Base-by-base conservation (phyloP, 78 protist species). In the Monosiga brevicollis region DNA sequence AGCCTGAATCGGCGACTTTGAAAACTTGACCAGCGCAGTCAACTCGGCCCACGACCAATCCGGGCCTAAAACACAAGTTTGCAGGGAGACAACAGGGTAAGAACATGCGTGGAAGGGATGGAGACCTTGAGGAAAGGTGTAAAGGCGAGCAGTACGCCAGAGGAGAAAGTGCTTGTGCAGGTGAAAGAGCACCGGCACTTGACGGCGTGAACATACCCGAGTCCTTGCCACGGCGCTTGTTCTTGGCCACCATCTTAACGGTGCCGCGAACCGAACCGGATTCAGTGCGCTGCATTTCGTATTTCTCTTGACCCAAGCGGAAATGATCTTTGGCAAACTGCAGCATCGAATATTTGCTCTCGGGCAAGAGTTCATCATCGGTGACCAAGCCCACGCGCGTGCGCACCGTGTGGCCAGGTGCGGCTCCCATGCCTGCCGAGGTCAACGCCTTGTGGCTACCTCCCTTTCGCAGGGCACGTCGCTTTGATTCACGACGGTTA, bases 251-350 rank as follows among this genome's bases (percentile, higher is more conserved):
- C 70, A 38, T 1, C 80, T 76, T 76, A n/a, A 76, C 39, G 39
- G 80, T 76, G 55, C 80, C 80, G 55, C 80, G 80, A 6, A 41
- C 15, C 24, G 80, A 40, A 0, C 80, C 80, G 39, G 10, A 20
- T 29, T 1, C 35, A 1, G 70, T 76, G 80, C 80, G 80, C 55
- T 41, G 80, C 80, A 76, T 76, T n/a, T 76, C 55, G 70, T 41
- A 41, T 2, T 24, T 2, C n/a, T 76, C 80, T 24, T 6, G 25
- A 55, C 55, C 80, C 10, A 25, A 1, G n/a, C 80, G 80, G 55
- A 41, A 76, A 36, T 40, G n/a, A 10, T 76, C 70, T 2, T 41
- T 38, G 24, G 80, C 80, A 38, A 38, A 76, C 80, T 76, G 39
- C 37, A 76, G 6, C 80, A 76, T 38, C 38, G 70, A 41, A 36